Percentiles rank a stretch among this genome's conserved stretches.
Evolutionary conservation across 2,329 filamentous ascomycete genomes (phyloP).

Genomic region (Penicillium digitatum): DNA sequence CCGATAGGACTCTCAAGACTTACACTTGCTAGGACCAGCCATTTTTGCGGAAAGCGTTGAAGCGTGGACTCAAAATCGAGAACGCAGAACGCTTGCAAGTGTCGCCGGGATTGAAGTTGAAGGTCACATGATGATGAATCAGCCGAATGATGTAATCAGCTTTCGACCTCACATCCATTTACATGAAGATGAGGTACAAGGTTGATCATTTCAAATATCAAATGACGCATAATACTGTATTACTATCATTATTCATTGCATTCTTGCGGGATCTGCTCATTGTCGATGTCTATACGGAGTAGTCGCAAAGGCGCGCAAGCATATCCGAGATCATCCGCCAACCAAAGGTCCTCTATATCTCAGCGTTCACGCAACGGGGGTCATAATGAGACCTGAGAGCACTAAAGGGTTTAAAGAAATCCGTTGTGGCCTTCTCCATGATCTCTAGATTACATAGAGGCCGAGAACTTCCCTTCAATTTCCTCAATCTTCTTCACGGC

Average conservation of each 20-base stretch:
- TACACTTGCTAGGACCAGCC: conserved; percentile 51
- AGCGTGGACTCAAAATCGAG: conserved; percentile 14
- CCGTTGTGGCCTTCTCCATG: not conserved
- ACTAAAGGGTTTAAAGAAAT: not conserved
- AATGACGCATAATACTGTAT: no score
- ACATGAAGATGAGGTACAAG: not conserved
- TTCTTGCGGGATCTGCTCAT: not conserved
- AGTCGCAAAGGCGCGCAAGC: not conserved
- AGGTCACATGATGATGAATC: conserved; percentile 13
- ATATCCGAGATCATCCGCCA: conserved; percentile 2
- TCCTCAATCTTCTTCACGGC: conserved; percentile 42
- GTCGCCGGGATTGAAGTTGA: conserved; percentile 13
- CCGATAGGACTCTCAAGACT: conserved; percentile 10
- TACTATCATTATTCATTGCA: not conserved
- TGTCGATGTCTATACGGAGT: not conserved
- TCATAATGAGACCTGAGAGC: not conserved
- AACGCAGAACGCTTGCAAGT: conserved; percentile 5
- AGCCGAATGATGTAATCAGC: conserved; percentile 7
- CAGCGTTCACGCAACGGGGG: not conserved
- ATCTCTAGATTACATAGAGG: conserved; percentile 29
- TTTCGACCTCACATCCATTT: no score
- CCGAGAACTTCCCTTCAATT: conserved; percentile 37
- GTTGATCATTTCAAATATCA: not conserved
- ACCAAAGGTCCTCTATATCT: conserved; percentile 4
- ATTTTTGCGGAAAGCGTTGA: conserved; percentile 37